A percentile compares a stretch with the other conserved stretches of the same genome.
Evolutionary conservation across 2,329 filamentous ascomycete genomes (phyloP).

Genomic region (Tolypocladium guangdongense): DNA sequence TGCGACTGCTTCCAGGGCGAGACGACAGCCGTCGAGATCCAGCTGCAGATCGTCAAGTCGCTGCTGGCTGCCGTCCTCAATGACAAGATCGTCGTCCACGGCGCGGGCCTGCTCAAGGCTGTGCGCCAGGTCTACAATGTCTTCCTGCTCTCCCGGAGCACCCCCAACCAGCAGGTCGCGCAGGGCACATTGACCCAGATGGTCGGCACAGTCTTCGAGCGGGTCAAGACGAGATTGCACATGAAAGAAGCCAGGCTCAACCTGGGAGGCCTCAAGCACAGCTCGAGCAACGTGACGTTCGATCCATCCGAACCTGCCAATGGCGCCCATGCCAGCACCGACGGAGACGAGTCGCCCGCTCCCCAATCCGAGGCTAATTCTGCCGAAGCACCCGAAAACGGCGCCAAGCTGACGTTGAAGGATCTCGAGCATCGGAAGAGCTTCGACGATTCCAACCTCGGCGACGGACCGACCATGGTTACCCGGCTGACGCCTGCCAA

Average conservation of each 20-base stretch:
- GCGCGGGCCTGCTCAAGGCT: conserved; percentile 88
- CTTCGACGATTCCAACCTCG: conserved; percentile 56
- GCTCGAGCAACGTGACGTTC: conserved; percentile 40
- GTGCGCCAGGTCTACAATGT: conserved; percentile 99
- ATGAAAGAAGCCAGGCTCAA: conserved; percentile 72
- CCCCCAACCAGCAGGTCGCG: conserved; percentile 90
- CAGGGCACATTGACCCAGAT: conserved; percentile 97
- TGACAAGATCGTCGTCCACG: conserved; percentile 97
- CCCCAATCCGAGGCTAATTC: conserved; percentile 19
- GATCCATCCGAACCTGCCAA: conserved; percentile 32
- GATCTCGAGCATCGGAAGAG: conserved; percentile 58
- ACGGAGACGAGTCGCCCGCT: conserved; percentile 21
- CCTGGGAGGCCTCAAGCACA: conserved; percentile 38
- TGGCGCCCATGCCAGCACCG: conserved; percentile 26
- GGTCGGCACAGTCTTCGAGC: conserved; percentile 95
- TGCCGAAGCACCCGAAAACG: conserved; percentile 21
- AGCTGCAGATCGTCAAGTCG: conserved; percentile 97
- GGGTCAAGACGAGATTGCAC: conserved; percentile 76
- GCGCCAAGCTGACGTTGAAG: conserved; percentile 52
- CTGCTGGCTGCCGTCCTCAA: conserved; percentile 90
- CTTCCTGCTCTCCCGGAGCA: conserved; percentile 88
- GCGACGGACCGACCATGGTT: conserved; percentile 57
- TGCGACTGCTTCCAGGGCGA: conserved; percentile 99
- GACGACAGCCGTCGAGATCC: conserved; percentile 80
- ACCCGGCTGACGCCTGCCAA: conserved; percentile 44